Conservation (phyloP, 768 basidiomycete species). For the Obba rivulosa region DNA sequence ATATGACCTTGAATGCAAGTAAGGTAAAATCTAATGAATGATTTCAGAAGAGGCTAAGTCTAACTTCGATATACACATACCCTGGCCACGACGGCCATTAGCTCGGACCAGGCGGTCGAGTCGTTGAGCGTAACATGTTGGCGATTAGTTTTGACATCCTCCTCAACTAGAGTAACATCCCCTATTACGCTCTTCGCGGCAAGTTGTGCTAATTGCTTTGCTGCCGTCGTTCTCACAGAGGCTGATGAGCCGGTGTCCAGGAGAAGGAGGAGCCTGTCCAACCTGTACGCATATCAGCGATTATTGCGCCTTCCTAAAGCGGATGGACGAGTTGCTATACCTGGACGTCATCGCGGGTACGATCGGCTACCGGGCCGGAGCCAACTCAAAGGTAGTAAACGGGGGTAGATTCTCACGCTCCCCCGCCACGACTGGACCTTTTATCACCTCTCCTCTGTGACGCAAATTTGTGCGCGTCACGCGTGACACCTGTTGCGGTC, state of each 20-base stretch:
- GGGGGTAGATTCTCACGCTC: constrained; percentile 36
- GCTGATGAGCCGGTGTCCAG: constrained; percentile 92
- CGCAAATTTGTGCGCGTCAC: constrained; percentile 36
- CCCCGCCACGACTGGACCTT: constrained; percentile 44
- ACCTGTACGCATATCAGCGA: constrained; percentile 39
- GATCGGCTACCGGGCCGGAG: constrained; percentile 44
- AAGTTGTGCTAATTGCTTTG: constrained; percentile 91
- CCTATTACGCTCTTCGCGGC: constrained; percentile 81
- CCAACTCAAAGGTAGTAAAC: constrained; percentile 35
- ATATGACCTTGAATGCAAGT: constrained; percentile 83
- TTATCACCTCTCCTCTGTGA: constrained; percentile 51
- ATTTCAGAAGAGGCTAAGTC: background rate
- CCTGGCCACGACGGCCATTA: constrained; percentile 86
- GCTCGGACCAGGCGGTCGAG: constrained; percentile 81
- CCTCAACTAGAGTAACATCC: constrained; percentile 70
- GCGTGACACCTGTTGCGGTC: constrained; percentile 19
- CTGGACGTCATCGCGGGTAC: constrained; percentile 72
- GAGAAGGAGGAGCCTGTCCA: constrained; percentile 94
- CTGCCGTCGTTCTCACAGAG: constrained; percentile 90
- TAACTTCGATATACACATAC: constrained; percentile 36
- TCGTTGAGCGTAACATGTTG: constrained; percentile 57
- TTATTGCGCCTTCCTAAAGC: constrained; percentile 13
- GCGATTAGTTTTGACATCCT: constrained; percentile 63
- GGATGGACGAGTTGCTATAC: constrained; percentile 31
- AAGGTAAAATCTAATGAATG: constrained; percentile 72